Evolutionary conservation across 75 land plant genomes (phyloP), one percentile per base, ranked within the genome.

Genomic region (Selaginella moellendorffii): DNA sequence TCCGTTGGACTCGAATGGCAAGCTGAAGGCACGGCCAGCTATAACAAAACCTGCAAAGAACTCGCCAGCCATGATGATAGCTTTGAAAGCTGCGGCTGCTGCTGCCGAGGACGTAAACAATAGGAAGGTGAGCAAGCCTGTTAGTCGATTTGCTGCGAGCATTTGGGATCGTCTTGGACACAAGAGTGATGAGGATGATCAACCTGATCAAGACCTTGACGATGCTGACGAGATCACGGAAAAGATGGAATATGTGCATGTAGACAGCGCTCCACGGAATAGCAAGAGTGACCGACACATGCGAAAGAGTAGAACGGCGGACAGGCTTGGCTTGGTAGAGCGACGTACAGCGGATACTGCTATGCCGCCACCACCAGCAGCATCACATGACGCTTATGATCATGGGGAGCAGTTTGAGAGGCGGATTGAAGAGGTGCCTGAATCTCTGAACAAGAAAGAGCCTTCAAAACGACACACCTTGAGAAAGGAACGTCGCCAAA

Each of bases 31-130:
- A 24, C 63, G 65, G 12, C 65, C 74, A 28, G 21, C 63, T 24
- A 64, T 62, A 20, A 65, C 74, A 24, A 31, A 27, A 54, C 52
- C 64, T 53, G 69, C 59, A 9, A 21, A 66, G 52, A 53, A 72
- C 24, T 30, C 65, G 52, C 76, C 64, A 74, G 63, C 76, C 1
- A 61, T 80, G 66, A 71, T 79, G 53, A 67, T 75, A 66, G 90
- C 82, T 21, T 63, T 87, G 20, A 84, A 78, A 62, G 85, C 85
- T 68, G 87, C 81, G 5, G 80, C 84, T 12, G 87, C 78, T 52
- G 91, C 87, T 59, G 84, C 87, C 29, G 78, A 84, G 59, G 91
- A 87, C 69, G 84, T 73, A 12, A 54, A 24, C 1, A 67, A 54
- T 26, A 26, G 26, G 0, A 84, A 64, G 29, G 31, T 29, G 29